Percentiles rank a stretch among this genome's conserved stretches.
These are phyloP conservation scores for Clitoria ternatea DNA, from an alignment of 306 rosid genomes.

Conservation along the genomic window DNA sequence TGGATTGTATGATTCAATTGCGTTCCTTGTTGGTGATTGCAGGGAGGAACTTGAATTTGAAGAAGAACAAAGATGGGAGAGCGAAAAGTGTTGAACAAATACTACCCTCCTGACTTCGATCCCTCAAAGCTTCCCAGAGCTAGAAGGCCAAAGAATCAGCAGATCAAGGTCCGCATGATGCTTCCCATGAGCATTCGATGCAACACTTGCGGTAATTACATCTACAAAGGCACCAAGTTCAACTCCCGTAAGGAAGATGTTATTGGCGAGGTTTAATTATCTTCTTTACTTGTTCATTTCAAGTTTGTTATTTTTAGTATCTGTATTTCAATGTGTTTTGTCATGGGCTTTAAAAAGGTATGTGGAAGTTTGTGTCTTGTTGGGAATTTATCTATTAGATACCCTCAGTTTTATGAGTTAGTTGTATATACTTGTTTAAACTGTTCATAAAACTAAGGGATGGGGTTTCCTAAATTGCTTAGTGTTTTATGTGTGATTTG, in stretches of 20 bases:
- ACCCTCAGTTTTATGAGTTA: not conserved
- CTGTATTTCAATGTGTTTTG: not conserved
- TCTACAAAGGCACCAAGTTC: conserved; percentile 49
- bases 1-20: not conserved
- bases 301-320: not conserved
- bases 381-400: not conserved
- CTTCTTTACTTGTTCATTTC: not conserved
- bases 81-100: conserved; percentile 83
- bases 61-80: conserved; percentile 78
- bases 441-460: not conserved
- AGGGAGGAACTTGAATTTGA: not conserved
- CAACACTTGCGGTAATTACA: conserved; percentile 65
- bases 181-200: conserved; percentile 98
- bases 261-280: conserved; percentile 37
- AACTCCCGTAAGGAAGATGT: conserved; percentile 49
- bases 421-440: not conserved
- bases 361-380: conserved; percentile 37
- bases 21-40: not conserved
- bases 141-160: conserved; percentile 72
- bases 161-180: conserved; percentile 96
- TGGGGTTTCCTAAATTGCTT: not conserved
- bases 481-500: conserved; percentile 6
- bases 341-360: conserved; percentile 16
- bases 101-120: conserved; percentile 92
- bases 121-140: conserved; percentile 76